A percentile compares a stretch with the other conserved stretches of the same genome.
Conservation (phyloP, 2,329 filamentous ascomycete genomes). For the Hymenoscyphus linearis region DNA sequence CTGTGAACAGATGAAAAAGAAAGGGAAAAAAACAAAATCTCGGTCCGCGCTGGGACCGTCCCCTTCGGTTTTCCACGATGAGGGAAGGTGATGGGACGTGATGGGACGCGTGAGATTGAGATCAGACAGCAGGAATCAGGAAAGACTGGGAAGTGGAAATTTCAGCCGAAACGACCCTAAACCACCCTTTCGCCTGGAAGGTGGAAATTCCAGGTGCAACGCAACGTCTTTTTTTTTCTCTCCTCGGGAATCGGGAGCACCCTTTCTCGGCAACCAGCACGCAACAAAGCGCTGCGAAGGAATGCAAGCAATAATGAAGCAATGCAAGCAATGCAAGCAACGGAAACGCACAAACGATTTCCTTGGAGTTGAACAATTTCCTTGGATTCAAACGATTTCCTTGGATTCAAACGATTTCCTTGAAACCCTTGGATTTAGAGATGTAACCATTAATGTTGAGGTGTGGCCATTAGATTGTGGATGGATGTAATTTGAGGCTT, state of each 20-base stretch:
- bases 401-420: too few relatives aligned
- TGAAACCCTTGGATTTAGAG: too few relatives aligned
- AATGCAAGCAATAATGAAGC: too few relatives aligned
- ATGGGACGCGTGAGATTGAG: too few relatives aligned
- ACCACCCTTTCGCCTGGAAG: neutral
- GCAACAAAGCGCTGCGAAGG: too few relatives aligned
- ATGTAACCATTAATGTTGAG: too few relatives aligned
- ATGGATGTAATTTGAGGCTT: neutral
- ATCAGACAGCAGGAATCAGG: neutral
- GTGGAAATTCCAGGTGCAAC: neutral
- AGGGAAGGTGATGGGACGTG: neutral
- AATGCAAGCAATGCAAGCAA: too few relatives aligned
- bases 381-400: too few relatives aligned
- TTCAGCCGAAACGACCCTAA: too few relatives aligned
- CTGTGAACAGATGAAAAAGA: neutral
- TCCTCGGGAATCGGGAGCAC: neutral
- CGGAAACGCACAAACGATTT: too few relatives aligned
- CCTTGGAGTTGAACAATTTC: neutral
- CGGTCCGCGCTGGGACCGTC: neutral
- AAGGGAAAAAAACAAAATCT: too few relatives aligned
- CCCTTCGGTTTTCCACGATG: neutral
- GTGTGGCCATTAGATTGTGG: neutral
- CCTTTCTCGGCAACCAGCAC: neutral
- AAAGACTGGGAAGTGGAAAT: too few relatives aligned
- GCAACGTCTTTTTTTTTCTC: neutral